Evolutionary conservation across 176 grass and related monocot species (phyloP).

Genomic region (Carex parvula): DNA sequence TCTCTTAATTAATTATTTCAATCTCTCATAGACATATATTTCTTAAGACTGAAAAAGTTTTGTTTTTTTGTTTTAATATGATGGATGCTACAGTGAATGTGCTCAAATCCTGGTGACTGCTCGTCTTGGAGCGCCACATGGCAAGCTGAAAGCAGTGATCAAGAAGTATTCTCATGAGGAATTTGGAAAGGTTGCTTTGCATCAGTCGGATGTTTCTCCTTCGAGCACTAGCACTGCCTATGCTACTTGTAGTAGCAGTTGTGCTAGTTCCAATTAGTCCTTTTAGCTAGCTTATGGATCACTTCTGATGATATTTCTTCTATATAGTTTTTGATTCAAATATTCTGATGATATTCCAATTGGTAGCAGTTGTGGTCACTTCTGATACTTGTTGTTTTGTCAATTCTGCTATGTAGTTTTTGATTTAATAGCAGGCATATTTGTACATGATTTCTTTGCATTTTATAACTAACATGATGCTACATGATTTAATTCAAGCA

Average conservation of each 20-base stretch:
- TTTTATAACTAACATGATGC: too few species aligned
- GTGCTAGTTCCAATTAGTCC: background rate
- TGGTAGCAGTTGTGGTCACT: background rate
- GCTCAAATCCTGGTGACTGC: slow-evolving; percentile 34
- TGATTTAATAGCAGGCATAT: background rate
- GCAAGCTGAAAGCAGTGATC: slow-evolving; percentile 43
- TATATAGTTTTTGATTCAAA: background rate
- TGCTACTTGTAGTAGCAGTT: slow-evolving; percentile 14
- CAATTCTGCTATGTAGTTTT: background rate
- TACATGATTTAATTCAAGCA: too few species aligned
- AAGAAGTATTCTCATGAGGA: slow-evolving; percentile 46
- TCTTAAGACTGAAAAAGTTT: too few species aligned
- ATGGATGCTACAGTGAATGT: slow-evolving; percentile 34
- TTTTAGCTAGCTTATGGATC: background rate
- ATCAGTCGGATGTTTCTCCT: slow-evolving; percentile 18
- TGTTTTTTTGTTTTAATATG: background rate
- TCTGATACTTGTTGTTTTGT: background rate
- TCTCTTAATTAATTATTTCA: too few species aligned
- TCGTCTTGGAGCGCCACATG: slow-evolving; percentile 23
- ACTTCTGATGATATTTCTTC: background rate
- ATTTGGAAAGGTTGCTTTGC: slow-evolving; percentile 38
- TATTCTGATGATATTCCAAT: too few species aligned
- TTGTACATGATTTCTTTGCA: background rate
- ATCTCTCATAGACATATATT: too few species aligned
- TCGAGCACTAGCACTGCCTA: slow-evolving; percentile 12